Percentiles rank a stretch among this genome's conserved stretches.
phyloP scores from a whole-genome alignment of 164 flowering plant genomes.

The Magnolia sinica region DNA sequence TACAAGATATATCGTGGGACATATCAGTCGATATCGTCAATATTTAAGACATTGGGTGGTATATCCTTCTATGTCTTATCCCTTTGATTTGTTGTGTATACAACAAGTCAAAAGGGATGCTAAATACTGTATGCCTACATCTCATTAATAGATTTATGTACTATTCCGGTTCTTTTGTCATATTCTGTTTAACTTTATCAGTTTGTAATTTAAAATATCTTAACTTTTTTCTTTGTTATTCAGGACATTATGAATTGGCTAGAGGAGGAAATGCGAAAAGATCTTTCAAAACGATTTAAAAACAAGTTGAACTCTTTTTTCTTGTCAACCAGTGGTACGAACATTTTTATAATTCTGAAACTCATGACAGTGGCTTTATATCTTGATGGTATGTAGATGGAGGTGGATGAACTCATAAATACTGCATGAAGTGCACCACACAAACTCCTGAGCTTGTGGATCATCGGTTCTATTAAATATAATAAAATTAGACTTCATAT shows the following conservation, averaged over 20 bases:
- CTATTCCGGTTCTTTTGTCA: not conserved
- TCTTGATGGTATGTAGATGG: too few relatives aligned
- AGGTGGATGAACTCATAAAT: not conserved
- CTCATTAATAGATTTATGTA: not conserved
- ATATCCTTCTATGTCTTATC: too few relatives aligned
- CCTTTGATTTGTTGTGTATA: not conserved
- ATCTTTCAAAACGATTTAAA: conserved; percentile 15
- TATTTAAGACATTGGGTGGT: too few relatives aligned
- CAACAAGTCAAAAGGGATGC: not conserved
- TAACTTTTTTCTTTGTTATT: not conserved
- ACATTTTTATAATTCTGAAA: not conserved
- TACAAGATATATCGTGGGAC: too few relatives aligned
- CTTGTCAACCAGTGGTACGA: conserved; percentile 11
- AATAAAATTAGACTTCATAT: too few relatives aligned
- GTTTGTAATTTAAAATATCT: not conserved
- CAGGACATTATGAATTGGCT: conserved; percentile 26
- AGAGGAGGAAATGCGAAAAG: conserved; percentile 19
- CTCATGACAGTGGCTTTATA: not conserved
- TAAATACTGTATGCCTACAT: not conserved
- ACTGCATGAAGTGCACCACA: not conserved
- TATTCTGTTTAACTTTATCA: not conserved
- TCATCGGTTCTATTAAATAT: too few relatives aligned
- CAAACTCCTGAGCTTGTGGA: not conserved
- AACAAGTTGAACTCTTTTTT: conserved; percentile 18
- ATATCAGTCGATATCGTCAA: too few relatives aligned